phyloP scores from a whole-genome alignment of 371 early-diverging fungal species.

The Parasitella parasitica region DNA sequence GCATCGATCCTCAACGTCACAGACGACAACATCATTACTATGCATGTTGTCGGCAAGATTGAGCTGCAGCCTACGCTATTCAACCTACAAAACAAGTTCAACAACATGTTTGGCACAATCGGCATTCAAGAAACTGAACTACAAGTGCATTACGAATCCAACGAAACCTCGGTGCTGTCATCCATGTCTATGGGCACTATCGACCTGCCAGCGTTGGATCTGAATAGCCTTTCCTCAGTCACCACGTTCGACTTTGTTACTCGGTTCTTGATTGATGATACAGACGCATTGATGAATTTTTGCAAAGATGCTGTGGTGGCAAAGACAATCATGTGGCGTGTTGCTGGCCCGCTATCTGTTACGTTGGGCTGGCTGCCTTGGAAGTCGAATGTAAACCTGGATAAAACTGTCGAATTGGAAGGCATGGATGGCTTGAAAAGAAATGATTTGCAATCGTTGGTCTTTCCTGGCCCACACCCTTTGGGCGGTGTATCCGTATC shows the following conservation, averaged over 20 bases:
- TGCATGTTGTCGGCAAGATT: slow-evolving; percentile 44
- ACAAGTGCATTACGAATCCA: slow-evolving; percentile 14
- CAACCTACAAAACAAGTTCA: slow-evolving; percentile 18
- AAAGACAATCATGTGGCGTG: slow-evolving; percentile 35
- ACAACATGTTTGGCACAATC: slow-evolving; percentile 32
- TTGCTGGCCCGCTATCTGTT: slow-evolving; percentile 31
- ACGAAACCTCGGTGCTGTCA: neutral
- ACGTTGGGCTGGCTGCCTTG: slow-evolving; percentile 38
- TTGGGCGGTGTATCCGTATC: slow-evolving; percentile 38
- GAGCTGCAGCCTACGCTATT: slow-evolving; percentile 24
- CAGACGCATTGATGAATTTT: slow-evolving; percentile 35
- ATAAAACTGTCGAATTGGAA: slow-evolving; percentile 33
- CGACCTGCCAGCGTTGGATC: slow-evolving; percentile 30
- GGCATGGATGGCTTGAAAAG: slow-evolving; percentile 51
- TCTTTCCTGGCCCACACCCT: slow-evolving; percentile 40
- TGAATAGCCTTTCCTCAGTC: slow-evolving; percentile 11
- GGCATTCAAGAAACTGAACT: slow-evolving; percentile 16
- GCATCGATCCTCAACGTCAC: slow-evolving; percentile 40
- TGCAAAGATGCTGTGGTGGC: slow-evolving; percentile 41
- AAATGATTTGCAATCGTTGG: slow-evolving; percentile 31
- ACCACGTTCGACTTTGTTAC: slow-evolving; percentile 46
- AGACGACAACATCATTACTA: slow-evolving; percentile 26
- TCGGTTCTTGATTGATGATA: slow-evolving; percentile 33
- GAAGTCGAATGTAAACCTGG: slow-evolving; percentile 16
- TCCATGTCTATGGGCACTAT: slow-evolving; percentile 32